Percentiles rank a stretch among this genome's conserved stretches.
Conservation (phyloP, 1,139 yeast genomes). For the Wickerhamomyces sp. region DNA sequence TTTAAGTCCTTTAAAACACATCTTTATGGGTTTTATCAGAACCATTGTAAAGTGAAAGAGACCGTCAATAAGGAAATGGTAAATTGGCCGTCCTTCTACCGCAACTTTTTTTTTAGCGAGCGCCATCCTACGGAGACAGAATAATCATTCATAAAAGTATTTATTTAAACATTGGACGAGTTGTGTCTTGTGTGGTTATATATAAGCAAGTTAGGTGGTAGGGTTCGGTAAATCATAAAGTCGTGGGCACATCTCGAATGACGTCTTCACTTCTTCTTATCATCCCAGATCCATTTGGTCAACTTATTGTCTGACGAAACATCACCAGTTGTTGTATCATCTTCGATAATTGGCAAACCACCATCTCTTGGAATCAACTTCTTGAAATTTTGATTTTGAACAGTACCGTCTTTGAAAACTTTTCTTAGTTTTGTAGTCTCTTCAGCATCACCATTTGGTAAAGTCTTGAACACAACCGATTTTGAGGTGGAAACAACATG, state of each 20-base stretch:
- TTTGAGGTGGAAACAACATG: slow-evolving; percentile 47
- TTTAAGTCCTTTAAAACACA: no score
- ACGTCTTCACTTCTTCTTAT: no score
- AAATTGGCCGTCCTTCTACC: no score
- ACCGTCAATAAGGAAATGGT: no score
- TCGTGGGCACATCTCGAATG: not conserved
- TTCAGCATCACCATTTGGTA: slow-evolving; percentile 51
- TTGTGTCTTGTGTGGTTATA: no score
- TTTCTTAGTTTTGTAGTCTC: slow-evolving; percentile 48
- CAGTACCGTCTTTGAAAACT: slow-evolving; percentile 64
- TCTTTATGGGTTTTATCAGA: no score
- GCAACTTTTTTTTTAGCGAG: no score
- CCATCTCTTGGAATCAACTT: slow-evolving; percentile 36
- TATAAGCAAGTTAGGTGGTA: no score
- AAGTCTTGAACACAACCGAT: slow-evolving; percentile 39
- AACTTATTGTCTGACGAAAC: slow-evolving; percentile 1
- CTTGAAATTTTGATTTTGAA: slow-evolving; percentile 30
- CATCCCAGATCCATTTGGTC: slow-evolving; percentile 18
- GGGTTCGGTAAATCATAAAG: not conserved
- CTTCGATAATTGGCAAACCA: slow-evolving; percentile 25
- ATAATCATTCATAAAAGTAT: no score
- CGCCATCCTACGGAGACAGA: no score
- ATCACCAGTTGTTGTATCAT: slow-evolving; percentile 1
- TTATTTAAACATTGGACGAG: no score
- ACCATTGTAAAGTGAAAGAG: no score